Evolutionary conservation across 1,139 yeast species (phyloP), one percentile per base, ranked within the genome.

Genomic region (Debaryomycetaceae sp.): DNA sequence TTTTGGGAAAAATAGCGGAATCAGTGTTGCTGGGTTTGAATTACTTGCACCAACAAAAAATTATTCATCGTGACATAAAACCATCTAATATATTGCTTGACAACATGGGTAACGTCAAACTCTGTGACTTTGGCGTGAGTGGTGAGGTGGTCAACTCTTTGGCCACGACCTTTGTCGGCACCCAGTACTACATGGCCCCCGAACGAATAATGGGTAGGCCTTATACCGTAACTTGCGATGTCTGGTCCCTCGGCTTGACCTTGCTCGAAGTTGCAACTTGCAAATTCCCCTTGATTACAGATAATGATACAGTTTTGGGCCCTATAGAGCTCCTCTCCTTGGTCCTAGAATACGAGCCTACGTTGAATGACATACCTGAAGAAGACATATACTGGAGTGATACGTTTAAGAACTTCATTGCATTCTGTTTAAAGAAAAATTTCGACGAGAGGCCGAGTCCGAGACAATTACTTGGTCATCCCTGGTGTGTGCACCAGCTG

Each of bases 81-180:
- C 98, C 98, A 1, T 95, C 89, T 46, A 92, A 92, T 59, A 88
- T 92, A 42, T 63, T 92, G 42, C 63, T 92, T 19, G 92, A 87
- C 55, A 61, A 65, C 2, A 53, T 67, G 7, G 98, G 98, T 3
- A 83, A 86, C 53, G 91, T 91, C 38, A 92, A 92, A 59, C 69
- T 92, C 36, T 92, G 98, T 65, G 98, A 92, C 66, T 92, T 92
- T 67, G 98, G 98, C n/a, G 98, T 92, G 28, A 84, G 95, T 53
- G 98, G 98, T 8, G 96, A 89, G 56, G 96, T 92, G 11, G 97
- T 91, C 17, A 85, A 91, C 59, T 88, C 97, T 0, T 68, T 92
- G 37, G 98, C 98, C 2, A 87, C 96, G 1, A 92, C 98, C 0
- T 92, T 91, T 58, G 94, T 96, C 0, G 98, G 98, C 0, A 92